Conservation (phyloP, 345 rosid species). For the Eucalyptus curtisii region DNA sequence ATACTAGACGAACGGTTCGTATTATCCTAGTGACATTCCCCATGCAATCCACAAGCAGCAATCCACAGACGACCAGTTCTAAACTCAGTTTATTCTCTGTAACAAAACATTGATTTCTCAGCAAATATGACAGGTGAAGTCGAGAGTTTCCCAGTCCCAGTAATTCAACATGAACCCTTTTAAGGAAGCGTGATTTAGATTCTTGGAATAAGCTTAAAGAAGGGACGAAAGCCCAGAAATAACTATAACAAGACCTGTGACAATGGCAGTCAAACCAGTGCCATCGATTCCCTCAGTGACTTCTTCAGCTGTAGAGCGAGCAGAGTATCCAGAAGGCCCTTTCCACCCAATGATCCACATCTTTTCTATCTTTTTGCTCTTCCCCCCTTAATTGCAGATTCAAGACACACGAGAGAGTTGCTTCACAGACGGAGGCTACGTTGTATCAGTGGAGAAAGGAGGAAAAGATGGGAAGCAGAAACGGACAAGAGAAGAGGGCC, state of each 20-base stretch:
- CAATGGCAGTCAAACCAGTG: constrained; percentile 33
- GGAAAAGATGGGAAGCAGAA: not conserved
- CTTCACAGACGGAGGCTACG: not conserved
- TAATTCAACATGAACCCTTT: not conserved
- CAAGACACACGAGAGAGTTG: not conserved
- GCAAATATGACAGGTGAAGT: not conserved
- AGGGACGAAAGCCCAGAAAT: not conserved
- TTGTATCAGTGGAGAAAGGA: not conserved
- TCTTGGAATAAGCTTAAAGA: not conserved
- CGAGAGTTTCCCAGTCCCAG: not conserved
- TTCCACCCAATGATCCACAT: constrained; percentile 20
- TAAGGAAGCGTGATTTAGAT: not conserved
- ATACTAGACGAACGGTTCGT: not conserved
- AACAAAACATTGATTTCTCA: not conserved
- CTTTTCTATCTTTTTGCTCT: not conserved
- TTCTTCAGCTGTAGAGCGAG: constrained; percentile 23
- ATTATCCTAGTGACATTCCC: not conserved
- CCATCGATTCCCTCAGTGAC: constrained; percentile 38
- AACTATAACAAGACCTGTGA: constrained; percentile 21
- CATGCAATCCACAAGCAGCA: not conserved
- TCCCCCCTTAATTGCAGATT: not conserved
- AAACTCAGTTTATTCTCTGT: not conserved
- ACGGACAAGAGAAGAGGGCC: not conserved
- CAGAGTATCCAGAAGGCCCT: constrained; percentile 31
- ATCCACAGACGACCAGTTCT: not conserved